These are phyloP conservation scores for Phytophthora aleatoria DNA, from an alignment of 352 stramenopile species.

Conservation along the genomic window DNA sequence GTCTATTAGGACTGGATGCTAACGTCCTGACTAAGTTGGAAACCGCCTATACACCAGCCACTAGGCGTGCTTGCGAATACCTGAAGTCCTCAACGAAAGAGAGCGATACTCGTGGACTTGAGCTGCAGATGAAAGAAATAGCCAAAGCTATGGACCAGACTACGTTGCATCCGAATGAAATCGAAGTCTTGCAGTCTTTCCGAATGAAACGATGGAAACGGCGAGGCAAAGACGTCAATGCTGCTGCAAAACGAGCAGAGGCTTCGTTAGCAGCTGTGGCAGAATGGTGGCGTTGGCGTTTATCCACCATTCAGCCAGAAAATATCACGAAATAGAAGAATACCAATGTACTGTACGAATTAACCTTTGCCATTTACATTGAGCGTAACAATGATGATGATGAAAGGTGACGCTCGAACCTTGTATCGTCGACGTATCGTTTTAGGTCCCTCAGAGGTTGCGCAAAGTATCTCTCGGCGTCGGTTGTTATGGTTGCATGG, in stretches of 20 bases:
- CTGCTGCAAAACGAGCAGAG: slow-evolving; percentile 21
- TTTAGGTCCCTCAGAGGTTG: no score
- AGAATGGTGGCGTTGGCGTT: slow-evolving; percentile 60
- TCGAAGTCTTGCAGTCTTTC: slow-evolving; percentile 22
- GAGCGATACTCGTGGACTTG: slow-evolving; percentile 4
- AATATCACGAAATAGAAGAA: slow-evolving; percentile 7
- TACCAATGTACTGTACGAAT: no score
- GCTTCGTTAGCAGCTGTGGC: slow-evolving; percentile 43
- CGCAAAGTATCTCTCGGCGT: no score
- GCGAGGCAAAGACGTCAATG: slow-evolving; percentile 13
- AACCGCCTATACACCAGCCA: slow-evolving; percentile 25
- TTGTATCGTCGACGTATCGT: no score
- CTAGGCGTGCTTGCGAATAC: slow-evolving; percentile 23
- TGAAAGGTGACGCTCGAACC: no score
- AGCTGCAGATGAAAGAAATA: slow-evolving; percentile 41
- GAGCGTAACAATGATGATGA: no score
- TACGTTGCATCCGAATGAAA: slow-evolving; percentile 4
- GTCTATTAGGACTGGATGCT: slow-evolving; percentile 48
- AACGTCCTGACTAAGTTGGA: slow-evolving; percentile 40
- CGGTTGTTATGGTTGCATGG: no score
- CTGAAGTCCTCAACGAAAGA: background rate
- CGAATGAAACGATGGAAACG: slow-evolving; percentile 27
- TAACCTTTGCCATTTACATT: no score
- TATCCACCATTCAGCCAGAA: background rate
- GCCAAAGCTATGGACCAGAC: slow-evolving; percentile 32